Base-by-base conservation (phyloP, 495 filamentous ascomycete species). In the Pseudoneurospora amorphoporcata region DNA sequence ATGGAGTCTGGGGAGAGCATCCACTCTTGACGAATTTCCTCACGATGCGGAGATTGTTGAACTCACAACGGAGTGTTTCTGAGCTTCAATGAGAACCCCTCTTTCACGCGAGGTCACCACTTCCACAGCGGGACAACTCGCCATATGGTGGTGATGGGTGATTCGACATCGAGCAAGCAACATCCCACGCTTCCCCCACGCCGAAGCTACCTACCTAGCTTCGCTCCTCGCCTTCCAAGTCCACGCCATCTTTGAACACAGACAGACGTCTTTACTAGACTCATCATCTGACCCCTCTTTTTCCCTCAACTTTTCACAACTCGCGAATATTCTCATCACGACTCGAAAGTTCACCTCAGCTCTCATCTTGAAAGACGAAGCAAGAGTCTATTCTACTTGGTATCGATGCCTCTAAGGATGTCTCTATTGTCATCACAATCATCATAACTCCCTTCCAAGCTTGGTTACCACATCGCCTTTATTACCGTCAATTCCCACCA, bases 171-270 rank as follows among this genome's bases (percentile, higher is more conserved):
- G 72, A 69, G 68, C 73, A 23, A 70, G 53, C 16, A 72, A 40
- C 78, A 81, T 81, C 79, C 79, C 79, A 80, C 79, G 76, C 78
- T 69, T 80, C 77, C 79, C 77, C 79, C 78, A 81, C 78, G 79
- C 75, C 73, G 43, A 72, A 29, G n/a, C n/a, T n/a, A n/a, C 23
- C 72, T 5, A 37, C 35, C 69, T 72, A 73, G 41, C 72, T 69
- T 68, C 29, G 61, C 17, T 47, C 70, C 72, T 72, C 42, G 45
- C 72, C 69, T 70, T 68, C 39, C 39, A 65, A 69, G 71, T 68
- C 72, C 72, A 73, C 72, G 72, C 45, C 37, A 42, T 47, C 68
- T 73, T 80, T 78, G 80, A 80, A 80, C 73, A 41, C 47, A 80
- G 74, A 40, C 45, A 76, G 69, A 70, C 38, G 29, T 37, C 58